Base-by-base conservation (phyloP, 192 early-diverging fungal genomes). In the Paraglomus occultum region DNA sequence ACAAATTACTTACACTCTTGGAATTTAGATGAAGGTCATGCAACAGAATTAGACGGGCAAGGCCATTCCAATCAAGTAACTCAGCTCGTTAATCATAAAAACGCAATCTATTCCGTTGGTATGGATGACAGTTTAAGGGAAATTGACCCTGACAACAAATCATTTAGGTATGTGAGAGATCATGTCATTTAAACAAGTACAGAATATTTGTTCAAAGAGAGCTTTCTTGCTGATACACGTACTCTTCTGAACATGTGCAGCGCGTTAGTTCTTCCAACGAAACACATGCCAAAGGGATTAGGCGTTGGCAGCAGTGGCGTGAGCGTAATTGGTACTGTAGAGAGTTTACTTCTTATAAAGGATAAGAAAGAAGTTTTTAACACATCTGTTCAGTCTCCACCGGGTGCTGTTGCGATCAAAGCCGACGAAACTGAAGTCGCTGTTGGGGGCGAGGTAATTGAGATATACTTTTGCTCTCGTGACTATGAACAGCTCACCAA, bases 21-120 rank as follows among this genome's bases (percentile, higher is more conserved):
- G 95, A 82, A 82, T 39, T 77, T 52, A 44, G 76, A 77, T 6
- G 50, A 76, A 15, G 84, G 77, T 0, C 68, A 54, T 4, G 82
- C 78, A 9, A 73, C 57, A n/a, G 76, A 67, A 17, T 64, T 93
- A 8, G 48, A 67, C 10, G 92, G 91, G 6, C 69, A 78, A 8
- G 86, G 89, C 20, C 94, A 95, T 82, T 61, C 83, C 0, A 95
- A 93, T 65, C 91, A 93, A 71, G 79, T 95, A 22, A 87, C 79
- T 31, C 78, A 82, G 22, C 67, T 95, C 23, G 78, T 71, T n/a
- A 55, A 61, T 22, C 65, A 71, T 11, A 83, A 74, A 12, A 71
- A 70, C 8, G 79, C 80, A 7, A 61, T 92, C 8, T 64, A 88
- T 61, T 83, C 88, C 14, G 76, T 76, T 14, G 90, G 86, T n/a